phyloP scores from a whole-genome alignment of 768 basidiomycete species.

The Kwoniella heveanensis region DNA sequence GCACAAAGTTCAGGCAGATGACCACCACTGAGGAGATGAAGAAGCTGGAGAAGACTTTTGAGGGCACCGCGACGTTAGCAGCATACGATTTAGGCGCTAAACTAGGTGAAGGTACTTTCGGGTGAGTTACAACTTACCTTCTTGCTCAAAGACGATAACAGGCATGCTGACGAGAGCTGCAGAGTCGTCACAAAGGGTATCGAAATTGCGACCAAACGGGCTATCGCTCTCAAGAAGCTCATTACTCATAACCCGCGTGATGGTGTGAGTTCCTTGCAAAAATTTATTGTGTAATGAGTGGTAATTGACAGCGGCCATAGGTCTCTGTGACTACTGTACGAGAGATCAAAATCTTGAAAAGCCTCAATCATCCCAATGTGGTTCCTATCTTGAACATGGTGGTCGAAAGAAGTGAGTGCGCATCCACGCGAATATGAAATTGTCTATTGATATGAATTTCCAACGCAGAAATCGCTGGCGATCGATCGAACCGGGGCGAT shows the following conservation, averaged over 20 bases:
- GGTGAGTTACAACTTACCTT: no score
- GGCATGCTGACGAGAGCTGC: conserved; percentile 10
- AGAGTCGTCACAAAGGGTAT: conserved; percentile 88
- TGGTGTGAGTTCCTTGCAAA: conserved; percentile 68
- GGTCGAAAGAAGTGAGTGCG: conserved; percentile 60
- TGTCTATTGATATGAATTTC: not conserved
- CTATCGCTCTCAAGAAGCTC: conserved; percentile 89
- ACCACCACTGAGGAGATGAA: conserved; percentile 36
- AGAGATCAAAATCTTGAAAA: conserved; percentile 95
- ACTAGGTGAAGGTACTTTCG: conserved; percentile 95
- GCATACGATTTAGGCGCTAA: conserved; percentile 84
- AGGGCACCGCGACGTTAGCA: conserved; percentile 59
- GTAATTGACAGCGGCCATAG: conserved; percentile 30
- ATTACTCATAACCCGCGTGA: conserved; percentile 96
- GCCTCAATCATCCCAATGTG: conserved; percentile 79
- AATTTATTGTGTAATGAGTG: not conserved
- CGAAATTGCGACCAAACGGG: conserved; percentile 63
- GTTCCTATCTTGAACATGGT: conserved; percentile 92
- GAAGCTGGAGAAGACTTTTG: conserved; percentile 33
- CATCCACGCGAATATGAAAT: not conserved
- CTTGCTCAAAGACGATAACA: not conserved
- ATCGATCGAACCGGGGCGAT: conserved; percentile 57
- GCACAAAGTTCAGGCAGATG: conserved; percentile 13
- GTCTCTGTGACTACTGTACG: conserved; percentile 89
- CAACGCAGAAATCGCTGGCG: conserved; percentile 27